Evolutionary conservation across 1,284 basidiomycete species (phyloP).

Genomic region (Trametes versicolor): DNA sequence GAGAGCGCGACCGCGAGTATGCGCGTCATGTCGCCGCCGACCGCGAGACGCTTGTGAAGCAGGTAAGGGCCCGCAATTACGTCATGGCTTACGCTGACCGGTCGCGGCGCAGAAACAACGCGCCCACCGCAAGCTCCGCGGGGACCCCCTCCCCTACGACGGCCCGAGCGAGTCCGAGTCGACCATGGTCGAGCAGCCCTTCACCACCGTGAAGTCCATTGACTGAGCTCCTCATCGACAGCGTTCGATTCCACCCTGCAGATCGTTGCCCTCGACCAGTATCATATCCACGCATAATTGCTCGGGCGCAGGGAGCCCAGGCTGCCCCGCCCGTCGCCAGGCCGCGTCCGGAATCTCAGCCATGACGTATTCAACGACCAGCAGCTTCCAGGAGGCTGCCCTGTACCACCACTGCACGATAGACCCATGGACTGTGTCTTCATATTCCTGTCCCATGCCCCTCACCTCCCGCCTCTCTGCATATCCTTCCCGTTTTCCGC

Average conservation of each 20-base stretch:
- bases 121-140: constrained; percentile 23
- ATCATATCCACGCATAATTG: constrained; percentile 1
- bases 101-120: constrained; percentile 24
- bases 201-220: constrained; percentile 9
- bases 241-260: background rate
- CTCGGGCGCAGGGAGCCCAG: constrained; percentile 2
- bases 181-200: constrained; percentile 30
- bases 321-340: background rate
- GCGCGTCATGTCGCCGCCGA: constrained; percentile 32
- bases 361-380: background rate
- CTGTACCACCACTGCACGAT: background rate
- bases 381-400: background rate
- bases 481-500: background rate
- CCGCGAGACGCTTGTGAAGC: constrained; percentile 24
- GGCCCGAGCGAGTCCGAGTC: constrained; percentile 27
- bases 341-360: background rate
- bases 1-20: constrained; percentile 40
- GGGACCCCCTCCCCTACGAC: constrained; percentile 16
- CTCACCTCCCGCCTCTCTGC: background rate
- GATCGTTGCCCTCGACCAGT: background rate
- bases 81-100: constrained; percentile 12
- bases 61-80: constrained; percentile 23
- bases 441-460: background rate
- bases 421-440: background rate
- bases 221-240: background rate